Evolutionary conservation across 805 yeast genomes (phyloP), one percentile per base, ranked within the genome.

Genomic region (Middelhovenomyces tepae): DNA sequence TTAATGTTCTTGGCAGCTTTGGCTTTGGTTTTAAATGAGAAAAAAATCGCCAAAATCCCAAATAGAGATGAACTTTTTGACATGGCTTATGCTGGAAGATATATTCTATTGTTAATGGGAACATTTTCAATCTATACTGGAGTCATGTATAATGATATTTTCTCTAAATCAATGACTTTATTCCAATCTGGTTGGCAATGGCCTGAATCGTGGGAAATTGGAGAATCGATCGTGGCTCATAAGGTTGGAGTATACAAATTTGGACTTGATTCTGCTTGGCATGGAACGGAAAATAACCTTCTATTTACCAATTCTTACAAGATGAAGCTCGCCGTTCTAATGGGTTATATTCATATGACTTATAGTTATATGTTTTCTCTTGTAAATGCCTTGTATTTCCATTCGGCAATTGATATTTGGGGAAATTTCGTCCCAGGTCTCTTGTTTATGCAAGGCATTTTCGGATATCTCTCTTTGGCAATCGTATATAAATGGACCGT

Each of bases 191-290:
- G 95, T 18, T 91, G 97, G 97, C 64, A 68, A 46, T 91, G 94
- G 93, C 95, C 95, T 4, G 68, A 67, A 30, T 56, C 67, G 16
- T 81, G 78, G 62, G 63, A 73, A 42, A 67, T 61, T 38, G 91
- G 89, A 11, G 84, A 82, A 25, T 53, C 74, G 2, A 65, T 86
- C 37, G 68, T 63, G 33, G 95, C 87, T 13, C 64, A 64, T 15
- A 69, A 69, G 44, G 28, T 16, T 14, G 65, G 65, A 15, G 73
- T 74, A 5, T 91, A 91, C 53, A 68, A 80, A 1, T 62, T 89
- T 52, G 99, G 99, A 30, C 57, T 91, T 35, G 99, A 91, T 60
- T 82, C 79, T 46, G 83, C 80, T 8, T 91, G 99, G 99, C 99
- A 91, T 59, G 96, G 96, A 7, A 72, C 97, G 26, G 97, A 89